These are phyloP conservation scores for Globisporangium barbulae DNA, from an alignment of 352 stramenopile species.

Conservation along the genomic window DNA sequence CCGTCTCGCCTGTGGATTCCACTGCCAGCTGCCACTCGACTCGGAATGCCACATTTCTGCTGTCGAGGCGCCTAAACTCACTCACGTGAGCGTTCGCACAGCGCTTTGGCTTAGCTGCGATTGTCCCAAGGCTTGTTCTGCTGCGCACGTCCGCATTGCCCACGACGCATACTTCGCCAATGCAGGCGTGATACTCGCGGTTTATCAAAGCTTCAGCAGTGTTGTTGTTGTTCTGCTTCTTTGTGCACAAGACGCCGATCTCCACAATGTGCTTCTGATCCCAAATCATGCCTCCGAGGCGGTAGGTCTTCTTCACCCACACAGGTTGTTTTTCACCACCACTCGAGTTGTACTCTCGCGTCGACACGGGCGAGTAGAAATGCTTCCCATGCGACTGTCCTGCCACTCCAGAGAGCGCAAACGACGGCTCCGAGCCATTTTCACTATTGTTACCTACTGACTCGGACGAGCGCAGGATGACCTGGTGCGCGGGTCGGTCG, in stretches of 20 bases:
- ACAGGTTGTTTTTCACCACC: neutral
- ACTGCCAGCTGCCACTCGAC: constrained; percentile 27
- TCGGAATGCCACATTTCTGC: constrained; percentile 23
- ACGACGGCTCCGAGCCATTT: constrained; percentile 5
- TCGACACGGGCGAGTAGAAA: constrained; percentile 33
- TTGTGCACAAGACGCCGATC: constrained; percentile 35
- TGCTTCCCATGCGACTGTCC: constrained; percentile 28
- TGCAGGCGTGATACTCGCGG: constrained; percentile 24
- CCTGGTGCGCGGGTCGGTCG: constrained; percentile 34
- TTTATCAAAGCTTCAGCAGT: neutral
- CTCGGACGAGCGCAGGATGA: constrained; percentile 35
- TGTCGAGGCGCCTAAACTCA: constrained; percentile 19
- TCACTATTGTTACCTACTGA: constrained; percentile 12
- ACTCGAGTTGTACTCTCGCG: neutral
- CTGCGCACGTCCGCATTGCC: constrained; percentile 19
- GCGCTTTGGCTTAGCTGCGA: constrained; percentile 1
- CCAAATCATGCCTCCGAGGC: constrained; percentile 35
- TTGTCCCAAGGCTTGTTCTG: constrained; percentile 5
- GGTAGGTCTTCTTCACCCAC: constrained; percentile 42
- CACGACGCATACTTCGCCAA: constrained; percentile 35
- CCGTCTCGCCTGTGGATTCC: neutral
- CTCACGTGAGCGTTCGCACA: constrained; percentile 24
- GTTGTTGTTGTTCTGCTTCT: constrained; percentile 19
- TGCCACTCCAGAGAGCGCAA: constrained; percentile 24
- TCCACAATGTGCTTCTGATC: constrained; percentile 45